Evolutionary conservation across 2,329 filamentous ascomycete species (phyloP).

Genomic region (Alternaria longipes): DNA sequence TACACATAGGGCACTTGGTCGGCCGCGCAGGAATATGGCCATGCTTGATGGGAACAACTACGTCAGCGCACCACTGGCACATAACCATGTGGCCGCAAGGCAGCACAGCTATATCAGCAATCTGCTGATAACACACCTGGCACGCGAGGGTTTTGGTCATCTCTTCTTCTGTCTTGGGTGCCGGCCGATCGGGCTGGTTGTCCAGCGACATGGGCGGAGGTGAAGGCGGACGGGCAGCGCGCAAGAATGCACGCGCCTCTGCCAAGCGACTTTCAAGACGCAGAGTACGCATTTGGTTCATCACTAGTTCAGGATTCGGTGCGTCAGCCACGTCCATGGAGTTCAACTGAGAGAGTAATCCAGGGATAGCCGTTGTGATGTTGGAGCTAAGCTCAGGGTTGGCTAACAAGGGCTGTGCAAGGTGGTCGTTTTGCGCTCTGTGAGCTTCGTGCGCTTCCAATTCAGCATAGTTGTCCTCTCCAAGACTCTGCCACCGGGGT

Average conservation of each 20-base stretch:
- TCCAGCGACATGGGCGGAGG: constrained; percentile 53
- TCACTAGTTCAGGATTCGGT: background rate
- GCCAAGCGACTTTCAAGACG: background rate
- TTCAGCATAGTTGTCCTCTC: background rate
- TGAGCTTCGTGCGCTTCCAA: background rate
- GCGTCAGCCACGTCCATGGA: background rate
- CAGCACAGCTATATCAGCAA: constrained; percentile 61
- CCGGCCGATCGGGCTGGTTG: constrained; percentile 57
- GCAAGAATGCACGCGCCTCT: constrained; percentile 11
- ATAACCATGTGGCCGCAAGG: constrained; percentile 65
- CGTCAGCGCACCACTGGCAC: constrained; percentile 65
- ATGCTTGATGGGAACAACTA: constrained; percentile 57
- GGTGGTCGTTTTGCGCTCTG: background rate
- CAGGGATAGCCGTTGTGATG: background rate
- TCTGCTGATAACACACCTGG: constrained; percentile 62
- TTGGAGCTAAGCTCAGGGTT: background rate
- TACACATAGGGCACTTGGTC: constrained; percentile 58
- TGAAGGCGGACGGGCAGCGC: constrained; percentile 21
- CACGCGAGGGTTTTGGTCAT: constrained; percentile 62
- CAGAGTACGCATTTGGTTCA: constrained; percentile 1
- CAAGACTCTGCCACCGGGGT: constrained; percentile 3
- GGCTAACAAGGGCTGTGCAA: background rate
- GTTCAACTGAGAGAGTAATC: background rate
- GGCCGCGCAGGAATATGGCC: constrained; percentile 52
- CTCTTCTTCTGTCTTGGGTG: constrained; percentile 58